Base-by-base conservation (phyloP, 805 yeast species). In the Metschnikowia lochheadii region DNA sequence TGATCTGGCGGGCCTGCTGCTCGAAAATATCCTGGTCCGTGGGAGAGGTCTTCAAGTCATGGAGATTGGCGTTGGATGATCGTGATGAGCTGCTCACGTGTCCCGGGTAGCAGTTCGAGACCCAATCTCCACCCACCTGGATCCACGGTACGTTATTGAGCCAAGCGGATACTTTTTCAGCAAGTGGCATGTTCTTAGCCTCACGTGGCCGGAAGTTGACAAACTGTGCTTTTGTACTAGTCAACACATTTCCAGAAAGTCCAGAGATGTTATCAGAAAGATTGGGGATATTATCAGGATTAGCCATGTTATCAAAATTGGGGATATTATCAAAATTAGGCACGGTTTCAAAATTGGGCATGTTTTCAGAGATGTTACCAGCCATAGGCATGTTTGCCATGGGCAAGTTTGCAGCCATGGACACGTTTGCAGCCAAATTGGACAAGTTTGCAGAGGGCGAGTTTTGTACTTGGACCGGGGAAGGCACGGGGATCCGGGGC, bases 91-190 rank as follows among this genome's bases (percentile, higher is more conserved):
- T 35, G 31, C 36, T 34, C 4, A 70, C 62, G 3, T 63, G 63
- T 0, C 78, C 82, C 0, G 84, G 79, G 53, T 74, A 82, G 54
- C 85, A 81, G n/a, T 74, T 76, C 73, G 74, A 15, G 48, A 36
- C 52, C 49, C 56, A 51, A 15, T 60, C 40, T 32, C 58, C 55
- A 17, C 64, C 54, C 0, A 67, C 60, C 46, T 66, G 72, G 7
- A 74, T 61, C 61, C 61, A 57, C 1, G 91, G 91, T 3, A 87
- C 76, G 29, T 73, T 71, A 3, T 69, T 67, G 34, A 87, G 76
- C 94, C 94, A 87, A 6, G 63, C 67, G 36, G 72, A 72, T 0
- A 87, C 87, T 58, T 86, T 87, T 58, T 87, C 92, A 44, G 66
- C 70, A 54, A 76, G 79, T 1, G 82, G 75, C 90, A 87, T 85